Percentiles rank a stretch among this genome's conserved stretches.
phyloP scores from a whole-genome alignment of 805 yeast genomes.

The Saturnispora bothae region DNA sequence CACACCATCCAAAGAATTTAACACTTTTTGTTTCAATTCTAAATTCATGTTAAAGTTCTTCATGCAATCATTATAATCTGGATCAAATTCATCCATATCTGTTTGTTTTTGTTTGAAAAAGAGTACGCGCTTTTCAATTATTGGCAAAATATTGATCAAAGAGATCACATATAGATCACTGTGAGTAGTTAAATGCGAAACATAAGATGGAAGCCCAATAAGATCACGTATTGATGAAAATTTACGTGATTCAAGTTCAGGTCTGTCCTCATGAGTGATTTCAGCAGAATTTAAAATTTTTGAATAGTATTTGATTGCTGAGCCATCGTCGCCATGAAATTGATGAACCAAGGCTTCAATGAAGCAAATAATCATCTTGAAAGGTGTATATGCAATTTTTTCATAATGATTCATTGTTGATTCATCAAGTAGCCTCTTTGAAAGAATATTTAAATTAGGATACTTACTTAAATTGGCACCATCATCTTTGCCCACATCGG shows the following conservation, averaged over 20 bases:
- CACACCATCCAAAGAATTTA: constrained; percentile 5
- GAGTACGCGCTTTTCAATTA: constrained; percentile 15
- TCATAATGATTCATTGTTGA: constrained; percentile 33
- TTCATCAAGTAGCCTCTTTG: no score
- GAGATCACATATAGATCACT: constrained; percentile 17
- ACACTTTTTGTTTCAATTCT: constrained; percentile 14
- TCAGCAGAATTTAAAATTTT: constrained; percentile 18
- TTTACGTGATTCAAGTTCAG: no score
- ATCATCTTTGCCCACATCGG: constrained; percentile 7
- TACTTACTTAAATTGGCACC: constrained; percentile 16
- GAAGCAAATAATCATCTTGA: no score
- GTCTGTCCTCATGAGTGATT: no score
- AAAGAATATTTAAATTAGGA: constrained; percentile 25
- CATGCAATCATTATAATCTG: constrained; percentile 15
- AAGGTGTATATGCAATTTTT: no score
- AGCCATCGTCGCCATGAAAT: constrained; percentile 13
- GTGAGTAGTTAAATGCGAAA: no score
- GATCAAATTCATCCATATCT: constrained; percentile 17
- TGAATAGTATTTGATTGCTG: not conserved
- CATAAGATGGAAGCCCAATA: no score
- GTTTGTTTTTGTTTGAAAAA: constrained; percentile 10
- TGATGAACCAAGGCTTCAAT: constrained; percentile 33
- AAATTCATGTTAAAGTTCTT: constrained; percentile 14
- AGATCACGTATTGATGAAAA: no score
- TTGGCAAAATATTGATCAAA: constrained; percentile 18